phyloP scores from a whole-genome alignment of 306 rosid genomes.

The Dryas alaskensis region DNA sequence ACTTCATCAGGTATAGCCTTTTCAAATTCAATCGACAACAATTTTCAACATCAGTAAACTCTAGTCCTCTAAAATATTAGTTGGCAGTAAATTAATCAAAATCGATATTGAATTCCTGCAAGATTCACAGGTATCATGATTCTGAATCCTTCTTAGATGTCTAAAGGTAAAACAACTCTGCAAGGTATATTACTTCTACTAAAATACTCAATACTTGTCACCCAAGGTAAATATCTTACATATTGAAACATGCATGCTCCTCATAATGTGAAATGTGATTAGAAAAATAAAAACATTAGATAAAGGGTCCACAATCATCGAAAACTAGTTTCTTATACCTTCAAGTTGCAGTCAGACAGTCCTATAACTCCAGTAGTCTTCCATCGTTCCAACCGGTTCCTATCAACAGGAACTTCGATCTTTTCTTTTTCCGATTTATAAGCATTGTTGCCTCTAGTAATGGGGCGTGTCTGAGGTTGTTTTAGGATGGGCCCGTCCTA shows the following conservation, averaged over 20 bases:
- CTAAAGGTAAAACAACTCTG: background rate
- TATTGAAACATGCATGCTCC: background rate
- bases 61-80: background rate
- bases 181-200: background rate
- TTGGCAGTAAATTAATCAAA: background rate
- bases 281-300: background rate
- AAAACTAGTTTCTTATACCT: constrained; percentile 41
- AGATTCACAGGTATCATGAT: background rate
- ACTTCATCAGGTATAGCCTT: constrained; percentile 82
- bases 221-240: background rate
- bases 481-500: constrained; percentile 72
- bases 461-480: constrained; percentile 54
- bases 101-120: background rate
- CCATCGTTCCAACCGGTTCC: constrained; percentile 59
- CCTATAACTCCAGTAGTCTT: constrained; percentile 72
- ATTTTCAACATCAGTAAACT: background rate
- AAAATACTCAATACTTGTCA: background rate
- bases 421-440: constrained; percentile 31
- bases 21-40: constrained; percentile 24
- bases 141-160: background rate
- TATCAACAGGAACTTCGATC: constrained; percentile 34
- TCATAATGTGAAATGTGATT: background rate
- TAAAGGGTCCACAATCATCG: background rate
- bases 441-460: constrained; percentile 30
- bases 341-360: constrained; percentile 74